Base-by-base conservation (phyloP, 768 basidiomycete genomes). In the Auriscalpium microsporum region DNA sequence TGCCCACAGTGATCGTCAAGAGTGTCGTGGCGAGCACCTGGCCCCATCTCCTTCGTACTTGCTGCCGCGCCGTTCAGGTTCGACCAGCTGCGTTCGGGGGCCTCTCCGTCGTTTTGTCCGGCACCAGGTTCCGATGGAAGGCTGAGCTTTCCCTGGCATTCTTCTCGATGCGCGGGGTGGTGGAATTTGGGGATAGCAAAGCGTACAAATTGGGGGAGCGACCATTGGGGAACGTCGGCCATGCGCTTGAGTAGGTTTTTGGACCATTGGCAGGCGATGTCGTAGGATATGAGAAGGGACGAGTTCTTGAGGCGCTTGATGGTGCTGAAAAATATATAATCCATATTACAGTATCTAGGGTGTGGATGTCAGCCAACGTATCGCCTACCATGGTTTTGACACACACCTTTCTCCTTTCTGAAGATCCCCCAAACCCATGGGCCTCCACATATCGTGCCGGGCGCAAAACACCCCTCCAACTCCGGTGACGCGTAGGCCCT, bases 241-340 rank as follows among this genome's bases (percentile, higher is more conserved):
- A 62, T 34, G 3, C 59, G 54, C 9, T 55, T 14, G 8, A 10
- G 4, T 13, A 65, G 28, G n/a, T 65, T 55, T 19, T 51, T 54
- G 2, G 19, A 23, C 44, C 52, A 67, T 37, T 65, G 60, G 48
- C 68, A 69, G 0, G 54, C 56, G 37, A 64, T 64, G 52, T 64
- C 63, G 38, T 64, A 64, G 1, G 63, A 54, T 3, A 63, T 3
- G 4, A 51, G 35, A 1, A 62, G 11, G 1, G 13, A 11, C 10
- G 38, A n/a, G 8, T 19, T 48, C 17, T 54, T 17, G 45, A 47
- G 1, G 40, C 1, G 0, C 4, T 13, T 42, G 40, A 42, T 3
- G 13, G 40, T 42, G 40, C 14, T 59, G 1, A 28, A 13, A 16
- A 58, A 40, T 4, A 58, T 40, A 44, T 46, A 63, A 45, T 57